Base-by-base conservation (phyloP, 2,329 filamentous ascomycete species). In the Sporothrix humicola region DNA sequence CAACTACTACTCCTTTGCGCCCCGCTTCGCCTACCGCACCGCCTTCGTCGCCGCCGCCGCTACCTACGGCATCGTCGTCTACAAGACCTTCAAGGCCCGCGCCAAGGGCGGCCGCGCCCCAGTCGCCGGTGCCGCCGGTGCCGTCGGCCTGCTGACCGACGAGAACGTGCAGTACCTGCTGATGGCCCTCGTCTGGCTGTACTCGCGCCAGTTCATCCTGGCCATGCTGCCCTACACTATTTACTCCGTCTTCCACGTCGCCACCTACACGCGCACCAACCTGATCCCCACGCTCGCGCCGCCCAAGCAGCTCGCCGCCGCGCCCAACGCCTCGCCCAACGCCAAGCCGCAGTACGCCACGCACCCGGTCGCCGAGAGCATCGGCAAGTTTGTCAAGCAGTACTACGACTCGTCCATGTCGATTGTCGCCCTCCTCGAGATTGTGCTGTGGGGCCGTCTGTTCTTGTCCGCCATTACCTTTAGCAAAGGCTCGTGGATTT, bases 341-440 rank as follows among this genome's bases (percentile, higher is more conserved):
- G 85, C 37, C 75, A 92, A 89, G 84, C 85, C 86, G 48, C 87
- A 87, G 75, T 82, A 80, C 75, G 81, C 83, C 46, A 84, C 83
- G 78, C 88, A 86, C 82, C 90, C 90, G 59, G 83, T 94, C 73
- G 91, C 93, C 72, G 94, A 98, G 76, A 89, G 87, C 78, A 97
- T 99, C 82, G 94, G 94, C 78, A 88, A 88, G 79, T 99, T 99
- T 80, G 94, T 99, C 82, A 98, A 98, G 90, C 90, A 94, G 82
- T 98, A 98, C 89, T 99, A 99, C 81, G 96, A 99, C 82, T 85
- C 89, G 75, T 97, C 94, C 83, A 99, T 99, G 96, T 93, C 92
- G 73, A 86, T 98, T 75, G 96, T 99, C 46, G 92, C 95, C 52
- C 86, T 87, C 65, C 92, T 99, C 74, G 96, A 99, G 85, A 93